Evolutionary conservation across 2,329 filamentous ascomycete genomes (phyloP).

Genomic region (Monosporascus sp.): DNA sequence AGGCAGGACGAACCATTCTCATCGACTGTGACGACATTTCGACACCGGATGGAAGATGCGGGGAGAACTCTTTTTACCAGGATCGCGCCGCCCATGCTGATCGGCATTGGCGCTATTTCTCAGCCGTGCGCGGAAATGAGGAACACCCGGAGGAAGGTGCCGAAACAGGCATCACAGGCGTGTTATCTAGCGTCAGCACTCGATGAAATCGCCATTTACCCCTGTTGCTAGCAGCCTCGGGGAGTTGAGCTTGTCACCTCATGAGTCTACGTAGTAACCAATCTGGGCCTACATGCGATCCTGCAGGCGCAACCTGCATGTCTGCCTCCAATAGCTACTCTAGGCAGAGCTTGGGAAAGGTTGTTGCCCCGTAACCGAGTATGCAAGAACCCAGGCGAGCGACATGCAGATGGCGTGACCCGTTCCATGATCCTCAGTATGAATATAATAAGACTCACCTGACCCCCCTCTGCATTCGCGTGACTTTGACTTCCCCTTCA

Average conservation of each 20-base stretch:
- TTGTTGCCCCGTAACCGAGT: neutral
- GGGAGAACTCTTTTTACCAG: no score
- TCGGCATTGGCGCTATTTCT: no score
- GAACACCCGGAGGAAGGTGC: neutral
- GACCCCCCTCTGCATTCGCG: neutral
- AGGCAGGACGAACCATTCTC: no score
- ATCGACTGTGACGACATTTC: no score
- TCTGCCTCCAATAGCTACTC: no score
- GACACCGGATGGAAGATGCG: no score
- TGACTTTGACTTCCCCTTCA: neutral
- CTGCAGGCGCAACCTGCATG: neutral
- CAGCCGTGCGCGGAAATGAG: neutral
- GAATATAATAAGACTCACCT: neutral
- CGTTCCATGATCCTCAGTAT: neutral
- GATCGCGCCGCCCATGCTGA: no score
- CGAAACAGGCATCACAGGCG: neutral
- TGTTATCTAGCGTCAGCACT: neutral
- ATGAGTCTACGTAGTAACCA: neutral
- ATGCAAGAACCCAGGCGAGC: neutral
- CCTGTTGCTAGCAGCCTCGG: neutral
- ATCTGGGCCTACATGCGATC: neutral
- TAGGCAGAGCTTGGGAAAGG: no score
- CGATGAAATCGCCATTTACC: neutral
- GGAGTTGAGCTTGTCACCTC: neutral
- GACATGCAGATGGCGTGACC: neutral